A percentile compares a stretch with the other conserved stretches of the same genome.
These are phyloP conservation scores for Boehmeria nivea DNA, from an alignment of 306 rosid species.

Conservation along the genomic window DNA sequence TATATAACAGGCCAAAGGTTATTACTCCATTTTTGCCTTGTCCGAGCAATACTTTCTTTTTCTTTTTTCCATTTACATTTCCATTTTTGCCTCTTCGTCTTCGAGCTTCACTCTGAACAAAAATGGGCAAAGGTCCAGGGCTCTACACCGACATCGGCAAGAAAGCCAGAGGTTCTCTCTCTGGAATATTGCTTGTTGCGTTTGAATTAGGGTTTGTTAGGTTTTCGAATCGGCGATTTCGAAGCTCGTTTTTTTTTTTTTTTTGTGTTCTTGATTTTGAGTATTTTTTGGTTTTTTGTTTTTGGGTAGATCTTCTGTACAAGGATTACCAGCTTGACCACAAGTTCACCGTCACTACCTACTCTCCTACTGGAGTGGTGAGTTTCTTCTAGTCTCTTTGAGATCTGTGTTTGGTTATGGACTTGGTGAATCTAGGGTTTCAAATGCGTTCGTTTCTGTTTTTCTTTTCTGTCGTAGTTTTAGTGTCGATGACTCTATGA, in stretches of 20 bases:
- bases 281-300: not conserved
- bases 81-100: not conserved
- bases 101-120: conserved; percentile 19
- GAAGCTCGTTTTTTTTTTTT: not conserved
- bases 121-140: conserved; percentile 89
- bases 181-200: not conserved
- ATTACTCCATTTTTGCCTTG: conserved; percentile 11
- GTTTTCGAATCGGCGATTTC: conserved; percentile 3
- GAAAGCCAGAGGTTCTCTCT: conserved; percentile 61
- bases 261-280: not conserved
- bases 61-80: too few species aligned
- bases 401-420: conserved; percentile 1
- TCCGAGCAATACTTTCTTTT: not conserved
- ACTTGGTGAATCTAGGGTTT: conserved; percentile 15
- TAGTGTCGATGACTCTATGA: too few species aligned
- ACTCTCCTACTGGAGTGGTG: conserved; percentile 85
- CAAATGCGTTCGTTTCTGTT: not conserved
- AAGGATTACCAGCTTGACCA: conserved; percentile 91
- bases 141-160: conserved; percentile 92
- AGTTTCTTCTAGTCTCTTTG: conserved; percentile 16
- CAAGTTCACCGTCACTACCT: conserved; percentile 82
- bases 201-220: not conserved
- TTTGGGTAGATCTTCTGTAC: conserved; percentile 63
- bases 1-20: not conserved
- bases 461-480: not conserved